Percentiles rank a stretch among this genome's conserved stretches.
Evolutionary conservation across 2,329 filamentous ascomycete genomes (phyloP).

Genomic region (Ceratocystis alfenasii): DNA sequence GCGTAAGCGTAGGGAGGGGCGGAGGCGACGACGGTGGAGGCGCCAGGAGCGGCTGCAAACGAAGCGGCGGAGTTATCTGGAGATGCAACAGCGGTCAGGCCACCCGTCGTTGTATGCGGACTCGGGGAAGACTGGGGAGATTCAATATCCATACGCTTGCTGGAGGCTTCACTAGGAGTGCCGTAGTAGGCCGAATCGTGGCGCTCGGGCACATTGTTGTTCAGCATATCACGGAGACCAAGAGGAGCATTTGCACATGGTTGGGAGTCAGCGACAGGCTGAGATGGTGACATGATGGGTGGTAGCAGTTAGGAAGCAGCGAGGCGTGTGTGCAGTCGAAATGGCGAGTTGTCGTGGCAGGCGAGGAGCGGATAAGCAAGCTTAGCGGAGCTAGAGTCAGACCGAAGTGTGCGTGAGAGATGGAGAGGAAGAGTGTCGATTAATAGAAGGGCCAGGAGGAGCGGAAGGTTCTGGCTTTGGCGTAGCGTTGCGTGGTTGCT

Average conservation of each 20-base stretch:
- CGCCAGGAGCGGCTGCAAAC: slow-evolving; percentile 20
- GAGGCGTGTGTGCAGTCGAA: too few relatives aligned
- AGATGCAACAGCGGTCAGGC: slow-evolving; percentile 22
- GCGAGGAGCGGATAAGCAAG: not conserved
- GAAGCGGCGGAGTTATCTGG: slow-evolving; percentile 36
- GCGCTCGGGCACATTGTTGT: slow-evolving; percentile 16
- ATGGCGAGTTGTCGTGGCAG: not conserved
- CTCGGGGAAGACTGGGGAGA: slow-evolving; percentile 23
- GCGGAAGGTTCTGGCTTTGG: too few relatives aligned
- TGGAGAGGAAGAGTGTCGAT: not conserved
- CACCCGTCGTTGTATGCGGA: slow-evolving; percentile 17
- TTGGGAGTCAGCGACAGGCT: not conserved
- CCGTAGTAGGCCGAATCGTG: slow-evolving; percentile 22
- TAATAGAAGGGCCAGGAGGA: not conserved
- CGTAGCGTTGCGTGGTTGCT: not conserved
- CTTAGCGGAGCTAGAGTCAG: too few relatives aligned
- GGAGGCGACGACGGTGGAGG: not conserved
- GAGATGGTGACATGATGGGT: not conserved
- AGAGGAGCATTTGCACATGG: slow-evolving; percentile 17
- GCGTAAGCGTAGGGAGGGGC: slow-evolving; percentile 5
- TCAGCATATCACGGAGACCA: slow-evolving; percentile 21
- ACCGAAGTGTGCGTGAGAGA: too few relatives aligned
- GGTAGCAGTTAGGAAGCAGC: not conserved
- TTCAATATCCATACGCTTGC: slow-evolving; percentile 23
- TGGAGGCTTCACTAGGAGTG: slow-evolving; percentile 22